Conservation (phyloP, 2,329 filamentous ascomycete species). For the Penicillium vulpinum region DNA sequence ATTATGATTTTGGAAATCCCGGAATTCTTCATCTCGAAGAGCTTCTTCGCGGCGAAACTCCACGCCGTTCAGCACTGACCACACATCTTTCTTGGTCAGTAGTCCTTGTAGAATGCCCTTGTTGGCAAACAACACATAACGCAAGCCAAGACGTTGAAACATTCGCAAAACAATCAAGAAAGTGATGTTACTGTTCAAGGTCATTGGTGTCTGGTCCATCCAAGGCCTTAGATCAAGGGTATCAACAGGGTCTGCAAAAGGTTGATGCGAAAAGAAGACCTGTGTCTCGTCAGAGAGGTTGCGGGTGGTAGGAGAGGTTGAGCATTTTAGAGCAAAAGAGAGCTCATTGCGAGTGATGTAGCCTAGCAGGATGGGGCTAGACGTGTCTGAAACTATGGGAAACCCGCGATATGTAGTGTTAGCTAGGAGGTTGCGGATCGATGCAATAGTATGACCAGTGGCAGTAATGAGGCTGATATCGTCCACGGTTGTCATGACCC, state of each 20-base stretch:
- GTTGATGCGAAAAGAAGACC: slow-evolving; percentile 80
- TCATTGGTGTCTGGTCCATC: slow-evolving; percentile 99
- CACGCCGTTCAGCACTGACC: slow-evolving; percentile 83
- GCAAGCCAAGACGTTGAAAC: slow-evolving; percentile 89
- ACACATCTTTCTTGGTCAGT: slow-evolving; percentile 96
- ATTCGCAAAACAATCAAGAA: slow-evolving; percentile 86
- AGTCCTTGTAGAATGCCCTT: slow-evolving; percentile 78
- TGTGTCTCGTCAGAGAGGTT: slow-evolving; percentile 70
- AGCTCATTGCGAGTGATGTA: slow-evolving; percentile 95
- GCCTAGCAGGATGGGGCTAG: slow-evolving; percentile 77
- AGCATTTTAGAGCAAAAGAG: slow-evolving; percentile 71
- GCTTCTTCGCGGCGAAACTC: slow-evolving; percentile 51
- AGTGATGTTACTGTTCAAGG: slow-evolving; percentile 71
- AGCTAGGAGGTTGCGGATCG: slow-evolving; percentile 68
- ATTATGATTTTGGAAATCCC: slow-evolving; percentile 29
- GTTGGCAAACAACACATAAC: slow-evolving; percentile 86
- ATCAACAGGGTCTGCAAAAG: slow-evolving; percentile 71
- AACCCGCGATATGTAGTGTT: slow-evolving; percentile 84
- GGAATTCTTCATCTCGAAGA: slow-evolving; percentile 30
- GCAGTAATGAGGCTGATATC: slow-evolving; percentile 86
- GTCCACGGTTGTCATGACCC: slow-evolving; percentile 90
- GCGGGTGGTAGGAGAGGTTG: slow-evolving; percentile 46
- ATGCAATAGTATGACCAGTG: slow-evolving; percentile 81
- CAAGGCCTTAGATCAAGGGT: slow-evolving; percentile 89
- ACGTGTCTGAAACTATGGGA: slow-evolving; percentile 78